These are phyloP conservation scores for Pezicula neosporulosa DNA, from an alignment of 2,329 filamentous ascomycete species.

Conservation along the genomic window DNA sequence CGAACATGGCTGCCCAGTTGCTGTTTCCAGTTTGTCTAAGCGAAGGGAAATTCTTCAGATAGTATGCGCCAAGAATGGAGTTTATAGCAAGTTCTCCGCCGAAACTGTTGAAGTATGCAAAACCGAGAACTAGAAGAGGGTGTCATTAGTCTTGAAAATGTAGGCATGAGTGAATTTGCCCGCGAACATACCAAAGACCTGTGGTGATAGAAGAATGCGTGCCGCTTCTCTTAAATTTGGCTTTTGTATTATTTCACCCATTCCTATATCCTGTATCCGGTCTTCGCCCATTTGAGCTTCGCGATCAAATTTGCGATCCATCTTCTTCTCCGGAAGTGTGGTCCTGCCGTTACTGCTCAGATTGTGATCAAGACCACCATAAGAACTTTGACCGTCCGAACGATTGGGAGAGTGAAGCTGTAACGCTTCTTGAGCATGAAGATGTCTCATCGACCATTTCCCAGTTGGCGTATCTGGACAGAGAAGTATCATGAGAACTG, in stretches of 20 bases:
- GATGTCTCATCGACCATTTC: constrained; percentile 71
- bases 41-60: constrained; percentile 55
- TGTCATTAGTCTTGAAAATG: not conserved
- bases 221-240: constrained; percentile 50
- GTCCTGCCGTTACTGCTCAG: constrained; percentile 5
- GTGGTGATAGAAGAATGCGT: constrained; percentile 43
- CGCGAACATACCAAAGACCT: constrained; percentile 46
- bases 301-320: constrained; percentile 35
- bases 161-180: not conserved
- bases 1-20: constrained; percentile 70
- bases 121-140: constrained; percentile 36
- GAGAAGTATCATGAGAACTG: constrained; percentile 63
- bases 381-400: constrained; percentile 48
- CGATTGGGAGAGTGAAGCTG: constrained; percentile 38
- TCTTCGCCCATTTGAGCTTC: constrained; percentile 44
- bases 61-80: constrained; percentile 55
- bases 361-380: constrained; percentile 40
- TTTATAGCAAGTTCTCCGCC: constrained; percentile 63
- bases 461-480: constrained; percentile 82
- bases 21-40: constrained; percentile 53
- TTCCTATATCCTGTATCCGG: constrained; percentile 51
- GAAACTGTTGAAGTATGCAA: constrained; percentile 61
- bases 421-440: constrained; percentile 51
- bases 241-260: constrained; percentile 48
- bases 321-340: constrained; percentile 3